Evolutionary conservation across 1,284 basidiomycete genomes (phyloP), one percentile per base, ranked within the genome.

Genomic region (Clitocybe nebularis): DNA sequence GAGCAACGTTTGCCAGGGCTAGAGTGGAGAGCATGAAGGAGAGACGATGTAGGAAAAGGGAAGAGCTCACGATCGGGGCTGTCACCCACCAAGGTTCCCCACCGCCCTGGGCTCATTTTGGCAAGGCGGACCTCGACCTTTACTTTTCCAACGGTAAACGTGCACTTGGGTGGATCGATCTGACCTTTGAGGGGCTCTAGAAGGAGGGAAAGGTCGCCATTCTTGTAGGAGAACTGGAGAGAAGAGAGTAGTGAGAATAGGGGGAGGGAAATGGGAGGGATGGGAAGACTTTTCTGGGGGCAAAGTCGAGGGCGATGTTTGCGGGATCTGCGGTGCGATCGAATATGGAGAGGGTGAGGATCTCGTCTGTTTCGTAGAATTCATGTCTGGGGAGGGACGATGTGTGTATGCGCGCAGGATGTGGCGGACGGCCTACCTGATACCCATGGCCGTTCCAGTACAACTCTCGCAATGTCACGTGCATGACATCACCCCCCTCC

Each of bases 281-380:
- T 11, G n/a, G 35, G 58, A 68, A 42, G 48, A 89, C 89, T 61
- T 75, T 75, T 49, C 80, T 69, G 3, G 79, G 69, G 44, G 79
- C 75, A 50, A 91, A 84, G 29, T 69, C 60, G 48, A 93, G 64
- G 8, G 69, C 67, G 40, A 91, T 80, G 49, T 75, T 59, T 11
- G 68, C 69, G 10, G 84, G 76, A 59, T 88, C 79, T 22, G 79
- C 87, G 48, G 81, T 81, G 55, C 82, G 81, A 65, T 93, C 80
- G 58, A 92, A 93, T 53, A 93, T 67, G 39, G 85, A 83, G 53
- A 93, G 60, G 8, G 74, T 89, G 44, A 93, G 59, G 48, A 66
- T 74, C 42, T 87, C 80, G 47, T 90, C 84, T 2, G 82, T 85
- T 64, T 93, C 90, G 64, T 93, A 93, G 63, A 87, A 93, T 61